Conservation (phyloP, 768 basidiomycete species). For the Lentinula sp. region DNA sequence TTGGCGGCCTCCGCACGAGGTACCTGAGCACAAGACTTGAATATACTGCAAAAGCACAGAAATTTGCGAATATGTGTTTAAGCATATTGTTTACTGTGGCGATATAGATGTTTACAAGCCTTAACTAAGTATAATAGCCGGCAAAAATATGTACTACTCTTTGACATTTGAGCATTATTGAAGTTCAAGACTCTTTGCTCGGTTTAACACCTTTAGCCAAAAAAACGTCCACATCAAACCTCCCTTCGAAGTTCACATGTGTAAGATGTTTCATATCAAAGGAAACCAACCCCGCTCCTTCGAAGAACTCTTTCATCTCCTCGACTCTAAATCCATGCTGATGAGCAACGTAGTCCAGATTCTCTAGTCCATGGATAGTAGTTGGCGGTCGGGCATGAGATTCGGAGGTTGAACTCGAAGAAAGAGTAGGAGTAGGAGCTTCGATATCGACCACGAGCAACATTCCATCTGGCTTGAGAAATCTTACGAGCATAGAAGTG, state of each 20-base stretch:
- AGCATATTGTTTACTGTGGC: too few species aligned
- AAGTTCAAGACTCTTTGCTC: background rate
- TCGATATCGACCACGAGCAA: slow-evolving; percentile 52
- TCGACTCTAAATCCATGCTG: slow-evolving; percentile 44
- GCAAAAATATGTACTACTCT: too few species aligned
- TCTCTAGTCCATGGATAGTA: slow-evolving; percentile 24
- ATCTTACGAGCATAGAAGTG: slow-evolving; percentile 46
- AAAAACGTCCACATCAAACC: slow-evolving; percentile 38
- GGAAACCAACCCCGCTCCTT: slow-evolving; percentile 42
- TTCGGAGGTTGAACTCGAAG: too few species aligned
- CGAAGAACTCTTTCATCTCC: slow-evolving; percentile 45
- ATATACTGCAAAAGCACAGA: too few species aligned
- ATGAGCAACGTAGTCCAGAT: slow-evolving; percentile 42
- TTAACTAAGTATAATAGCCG: too few species aligned
- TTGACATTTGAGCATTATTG: background rate
- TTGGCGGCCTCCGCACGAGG: too few species aligned
- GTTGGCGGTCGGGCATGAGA: too few species aligned
- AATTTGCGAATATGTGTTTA: too few species aligned
- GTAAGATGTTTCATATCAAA: slow-evolving; percentile 32
- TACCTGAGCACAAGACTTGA: too few species aligned
- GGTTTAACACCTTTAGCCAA: slow-evolving; percentile 46
- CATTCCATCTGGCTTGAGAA: slow-evolving; percentile 56
- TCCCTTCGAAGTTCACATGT: slow-evolving; percentile 22
- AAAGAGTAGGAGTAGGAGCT: background rate
- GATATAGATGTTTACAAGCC: too few species aligned